A percentile compares a stretch with the other conserved stretches of the same genome.
Conservation (phyloP, 495 filamentous ascomycete genomes). For the Trichoderma erinaceum region DNA sequence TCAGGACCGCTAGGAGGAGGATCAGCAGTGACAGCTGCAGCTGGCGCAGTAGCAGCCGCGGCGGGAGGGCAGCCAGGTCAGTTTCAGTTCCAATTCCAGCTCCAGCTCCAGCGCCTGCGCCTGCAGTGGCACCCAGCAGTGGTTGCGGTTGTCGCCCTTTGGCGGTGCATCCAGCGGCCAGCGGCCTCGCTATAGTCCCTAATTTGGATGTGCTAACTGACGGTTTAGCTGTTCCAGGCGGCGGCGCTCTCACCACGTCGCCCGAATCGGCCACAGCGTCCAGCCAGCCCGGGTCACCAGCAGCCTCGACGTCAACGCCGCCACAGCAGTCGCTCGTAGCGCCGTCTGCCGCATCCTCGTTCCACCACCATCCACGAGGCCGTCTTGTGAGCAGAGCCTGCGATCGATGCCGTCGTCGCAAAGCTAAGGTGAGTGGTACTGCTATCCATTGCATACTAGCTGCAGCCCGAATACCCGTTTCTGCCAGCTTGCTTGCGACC, state of each 20-base stretch:
- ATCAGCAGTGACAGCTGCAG: conserved; percentile 1
- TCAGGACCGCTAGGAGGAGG: not conserved
- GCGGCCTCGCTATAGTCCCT: not conserved
- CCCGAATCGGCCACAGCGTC: not conserved
- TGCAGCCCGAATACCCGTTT: not conserved
- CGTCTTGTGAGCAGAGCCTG: conserved; percentile 12
- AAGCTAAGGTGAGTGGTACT: conserved; percentile 7
- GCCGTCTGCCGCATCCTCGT: not conserved
- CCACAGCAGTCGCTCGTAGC: not conserved
- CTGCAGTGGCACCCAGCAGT: not conserved
- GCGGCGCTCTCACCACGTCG: not conserved
- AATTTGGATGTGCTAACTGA: not conserved
- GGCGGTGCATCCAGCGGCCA: not conserved
- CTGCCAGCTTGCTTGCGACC: not conserved
- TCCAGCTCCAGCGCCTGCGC: too few species aligned
- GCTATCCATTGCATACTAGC: not conserved
- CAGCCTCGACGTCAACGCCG: not conserved
- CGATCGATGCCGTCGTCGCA: conserved; percentile 13
- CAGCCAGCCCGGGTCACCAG: conserved; percentile 5
- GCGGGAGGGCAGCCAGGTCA: not conserved
- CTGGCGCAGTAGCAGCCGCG: not conserved
- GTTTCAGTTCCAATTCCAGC: not conserved
- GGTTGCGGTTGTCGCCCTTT: too few species aligned
- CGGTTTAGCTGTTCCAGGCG: not conserved
- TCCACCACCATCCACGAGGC: conserved; percentile 7